Evolutionary conservation across 305 asterid species (phyloP), one percentile per base, ranked within the genome.

Genomic region (Fraxinus paxiana): DNA sequence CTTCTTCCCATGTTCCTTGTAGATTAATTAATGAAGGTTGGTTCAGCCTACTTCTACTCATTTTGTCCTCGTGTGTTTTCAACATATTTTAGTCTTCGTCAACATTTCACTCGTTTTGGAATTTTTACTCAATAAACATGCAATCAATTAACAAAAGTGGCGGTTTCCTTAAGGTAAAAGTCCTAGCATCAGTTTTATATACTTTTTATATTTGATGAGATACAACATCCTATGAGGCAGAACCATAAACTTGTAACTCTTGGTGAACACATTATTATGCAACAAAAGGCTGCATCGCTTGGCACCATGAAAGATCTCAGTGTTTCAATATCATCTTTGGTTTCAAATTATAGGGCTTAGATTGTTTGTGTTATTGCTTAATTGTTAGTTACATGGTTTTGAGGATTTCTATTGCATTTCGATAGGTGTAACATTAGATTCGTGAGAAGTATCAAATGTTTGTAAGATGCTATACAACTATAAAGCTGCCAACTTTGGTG

Each of bases 11-110:
- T 77, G 73, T 77, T 69, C 77, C 37, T 9, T 59, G 2, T 12
- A 13, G 48, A 61, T 38, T 71, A 28, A 26, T 82, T 78, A 35
- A 6, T 31, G 46, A 17, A 30, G 63, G 71, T 30, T 70, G 73
- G 24, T 10, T 38, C 75, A 43, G 41, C 54, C 59, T 78, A 6
- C 72, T 8, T 70, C 73, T 43, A 15, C 82, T 78, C 63, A 8
- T 30, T 83, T 74, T 26, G 43, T 83, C 77, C 70, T 63, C 43
- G n/a, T 67, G 67, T 74, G 73, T 56, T 28, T 67, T 22, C 71
- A 2, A 33, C 70, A 3, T 67, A 54, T 81, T 63, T 31, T 46
- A 59, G 61, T 2, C 12, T 20, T 8, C 8, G 48, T 61, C 1
- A 13, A 78, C 24, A 22, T 73, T 77, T 41, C 22, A 46, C 6